phyloP scores from a whole-genome alignment of 2,329 filamentous ascomycete species.

The Calonectria crousiana region DNA sequence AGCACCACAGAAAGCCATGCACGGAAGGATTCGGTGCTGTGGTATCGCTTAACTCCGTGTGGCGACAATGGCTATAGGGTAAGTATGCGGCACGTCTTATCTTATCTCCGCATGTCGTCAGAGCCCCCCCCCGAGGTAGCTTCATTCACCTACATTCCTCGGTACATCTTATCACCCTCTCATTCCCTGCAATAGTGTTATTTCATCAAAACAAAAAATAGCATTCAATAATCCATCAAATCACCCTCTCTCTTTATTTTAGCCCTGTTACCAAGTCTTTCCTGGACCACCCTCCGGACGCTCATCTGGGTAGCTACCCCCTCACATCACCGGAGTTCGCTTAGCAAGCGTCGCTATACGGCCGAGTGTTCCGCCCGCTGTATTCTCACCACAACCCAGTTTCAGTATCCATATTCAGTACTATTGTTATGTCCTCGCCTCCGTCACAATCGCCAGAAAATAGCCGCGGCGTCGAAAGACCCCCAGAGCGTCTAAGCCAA shows the following conservation, averaged over 20 bases:
- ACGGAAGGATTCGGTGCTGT: background rate
- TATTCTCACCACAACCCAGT: background rate
- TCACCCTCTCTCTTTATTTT: too few relatives aligned
- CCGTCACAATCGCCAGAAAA: background rate
- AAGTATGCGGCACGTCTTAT: background rate
- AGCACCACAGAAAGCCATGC: background rate
- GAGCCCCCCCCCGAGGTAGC: background rate
- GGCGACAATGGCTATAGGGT: background rate
- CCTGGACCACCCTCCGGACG: background rate
- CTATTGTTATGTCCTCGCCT: background rate
- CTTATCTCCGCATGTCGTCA: slow-evolving; percentile 12
- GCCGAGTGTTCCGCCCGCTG: background rate
- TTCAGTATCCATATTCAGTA: background rate
- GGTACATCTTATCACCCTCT: background rate
- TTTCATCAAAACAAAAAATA: background rate
- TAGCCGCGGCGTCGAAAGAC: slow-evolving; percentile 20
- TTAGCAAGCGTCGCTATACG: background rate
- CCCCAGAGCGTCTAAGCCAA: slow-evolving; percentile 9
- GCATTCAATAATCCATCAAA: background rate
- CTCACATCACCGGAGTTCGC: background rate
- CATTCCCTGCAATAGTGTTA: background rate
- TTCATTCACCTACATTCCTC: background rate
- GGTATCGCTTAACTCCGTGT: background rate
- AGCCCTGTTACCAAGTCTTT: too few relatives aligned
- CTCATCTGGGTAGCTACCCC: background rate